Base-by-base conservation (phyloP, 495 filamentous ascomycete genomes). In the Aspergillus saccharolyticus region DNA sequence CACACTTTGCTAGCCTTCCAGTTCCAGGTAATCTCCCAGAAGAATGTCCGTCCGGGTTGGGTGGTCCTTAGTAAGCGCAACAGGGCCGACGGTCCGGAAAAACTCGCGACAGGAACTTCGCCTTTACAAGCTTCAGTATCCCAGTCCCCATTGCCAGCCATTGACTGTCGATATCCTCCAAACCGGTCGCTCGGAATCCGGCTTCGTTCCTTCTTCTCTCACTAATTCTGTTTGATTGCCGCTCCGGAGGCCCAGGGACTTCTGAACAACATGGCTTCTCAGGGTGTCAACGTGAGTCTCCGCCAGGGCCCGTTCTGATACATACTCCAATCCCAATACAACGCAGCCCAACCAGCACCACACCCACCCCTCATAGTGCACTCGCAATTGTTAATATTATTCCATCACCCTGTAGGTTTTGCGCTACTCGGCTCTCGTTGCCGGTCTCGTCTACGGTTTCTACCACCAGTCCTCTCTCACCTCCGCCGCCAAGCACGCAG, bases 361-460 rank as follows among this genome's bases (percentile, higher is more conserved):
- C 18, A 8, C 5, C 12, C 4, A 5, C 12, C 33, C 33, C 33
- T 15, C 33, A 39, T 8, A 12, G 33, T 12, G 16, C 42, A 24
- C 57, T 54, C 56, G 52, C 50, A 47, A 53, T 49, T 61, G 52
- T 56, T 61, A 45, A 63, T 55, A 42, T 16, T 15, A 47, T 15
- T 54, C 62, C 53, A 6, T 62, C 56, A 45, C 53, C 65, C 58
- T 60, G 55, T 72, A 98, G 95, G 91, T 99, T 72, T 82, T 97
- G 74, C 91, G 94, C 68, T 99, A 91, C 77, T 87, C 89, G 61
- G 91, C 91, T 67, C 87, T 97, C 60, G 86, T 83, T 63, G 74
- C 87, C 66, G 94, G 94, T 73, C 75, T 96, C 66, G 81, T 95
- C 71, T 97, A 97, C 78, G 94, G 94, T 71, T 77, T 96, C 73